These are phyloP conservation scores for Kwoniella europaea DNA, from an alignment of 768 basidiomycete genomes.

Conservation along the genomic window DNA sequence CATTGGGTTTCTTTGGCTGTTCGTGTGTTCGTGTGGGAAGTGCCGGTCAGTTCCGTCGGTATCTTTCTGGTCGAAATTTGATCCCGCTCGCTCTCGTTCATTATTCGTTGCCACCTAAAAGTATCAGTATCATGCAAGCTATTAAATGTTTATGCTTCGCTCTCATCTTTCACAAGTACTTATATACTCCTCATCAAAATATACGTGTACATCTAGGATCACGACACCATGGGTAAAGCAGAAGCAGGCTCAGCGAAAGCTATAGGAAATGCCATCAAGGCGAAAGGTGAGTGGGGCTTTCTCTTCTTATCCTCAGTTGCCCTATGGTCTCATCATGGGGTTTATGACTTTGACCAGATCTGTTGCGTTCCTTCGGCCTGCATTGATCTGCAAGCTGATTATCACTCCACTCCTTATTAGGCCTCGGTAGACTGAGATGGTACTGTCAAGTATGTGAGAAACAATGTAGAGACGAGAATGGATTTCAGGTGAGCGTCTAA, in stretches of 20 bases:
- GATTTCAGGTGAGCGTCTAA: slow-evolving; percentile 65
- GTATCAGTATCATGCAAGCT: neutral
- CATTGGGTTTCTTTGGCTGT: neutral
- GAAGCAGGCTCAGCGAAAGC: slow-evolving; percentile 59
- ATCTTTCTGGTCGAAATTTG: neutral
- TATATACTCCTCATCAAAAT: neutral
- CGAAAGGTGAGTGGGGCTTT: slow-evolving; percentile 66
- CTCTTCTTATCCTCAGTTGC: too few relatives aligned
- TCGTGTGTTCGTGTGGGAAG: neutral
- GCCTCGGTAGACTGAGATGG: slow-evolving; percentile 92
- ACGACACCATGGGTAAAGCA: slow-evolving; percentile 50
- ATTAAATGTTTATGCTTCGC: neutral
- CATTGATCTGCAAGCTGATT: too few relatives aligned
- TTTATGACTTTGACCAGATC: too few relatives aligned
- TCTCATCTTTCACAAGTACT: neutral
- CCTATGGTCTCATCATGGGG: too few relatives aligned
- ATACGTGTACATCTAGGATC: neutral
- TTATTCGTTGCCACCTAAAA: slow-evolving; percentile 16
- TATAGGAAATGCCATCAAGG: slow-evolving; percentile 85
- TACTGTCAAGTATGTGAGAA: slow-evolving; percentile 99
- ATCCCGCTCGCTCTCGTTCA: neutral
- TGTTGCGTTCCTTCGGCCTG: too few relatives aligned
- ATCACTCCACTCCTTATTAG: slow-evolving; percentile 15
- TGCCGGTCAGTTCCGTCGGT: slow-evolving; percentile 5
- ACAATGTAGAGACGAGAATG: slow-evolving; percentile 96